These are phyloP conservation scores for Flaveria ramosissima DNA, from an alignment of 129 eudicot genomes.

Conservation along the genomic window DNA sequence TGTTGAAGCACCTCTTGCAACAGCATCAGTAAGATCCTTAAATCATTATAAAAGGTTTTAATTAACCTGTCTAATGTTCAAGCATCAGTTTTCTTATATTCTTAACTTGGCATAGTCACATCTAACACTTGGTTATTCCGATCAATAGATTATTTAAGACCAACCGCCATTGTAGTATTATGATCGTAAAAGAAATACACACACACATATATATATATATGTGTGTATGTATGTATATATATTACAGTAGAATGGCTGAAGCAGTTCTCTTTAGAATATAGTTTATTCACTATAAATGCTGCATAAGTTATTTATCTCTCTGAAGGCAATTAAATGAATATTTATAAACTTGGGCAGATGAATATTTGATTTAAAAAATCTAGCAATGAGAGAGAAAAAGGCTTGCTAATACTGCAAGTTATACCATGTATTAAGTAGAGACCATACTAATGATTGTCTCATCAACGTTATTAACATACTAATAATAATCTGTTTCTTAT, in stretches of 20 bases:
- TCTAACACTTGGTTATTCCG: neutral
- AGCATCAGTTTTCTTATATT: neutral
- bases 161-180: neutral
- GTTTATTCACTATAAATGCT: neutral
- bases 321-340: neutral
- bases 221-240: neutral
- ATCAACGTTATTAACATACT: neutral
- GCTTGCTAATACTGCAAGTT: constrained; percentile 3
- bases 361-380: neutral
- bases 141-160: constrained; percentile 6
- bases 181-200: neutral
- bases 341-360: neutral
- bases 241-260: neutral
- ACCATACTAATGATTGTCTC: neutral
- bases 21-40: constrained; percentile 77
- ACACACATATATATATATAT: neutral
- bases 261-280: neutral
- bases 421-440: constrained; percentile 1
- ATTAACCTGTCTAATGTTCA: neutral
- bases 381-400: neutral
- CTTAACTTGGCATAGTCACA: neutral
- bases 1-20: constrained; percentile 73
- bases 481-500: neutral
- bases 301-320: neutral
- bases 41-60: constrained; percentile 9